A percentile compares a stretch with the other conserved stretches of the same genome.
phyloP scores from a whole-genome alignment of 2,329 filamentous ascomycete genomes.

The Ophiosphaerella narmari region DNA sequence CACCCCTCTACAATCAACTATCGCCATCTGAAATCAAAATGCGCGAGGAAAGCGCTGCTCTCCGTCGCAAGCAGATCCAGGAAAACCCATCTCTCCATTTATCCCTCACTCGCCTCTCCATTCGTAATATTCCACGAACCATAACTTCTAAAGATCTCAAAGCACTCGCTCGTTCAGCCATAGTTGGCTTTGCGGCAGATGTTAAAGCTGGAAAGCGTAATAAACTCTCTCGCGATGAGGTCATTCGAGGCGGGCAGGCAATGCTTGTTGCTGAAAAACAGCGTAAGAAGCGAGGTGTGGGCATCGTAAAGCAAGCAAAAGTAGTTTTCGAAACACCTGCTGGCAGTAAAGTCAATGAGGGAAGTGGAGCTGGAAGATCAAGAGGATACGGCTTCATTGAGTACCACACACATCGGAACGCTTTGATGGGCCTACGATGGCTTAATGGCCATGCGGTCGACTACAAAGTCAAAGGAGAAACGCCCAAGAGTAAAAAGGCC shows the following conservation, averaged over 20 bases:
- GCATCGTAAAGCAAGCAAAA: constrained; percentile 89
- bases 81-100: constrained; percentile 87
- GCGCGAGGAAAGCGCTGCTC: constrained; percentile 82
- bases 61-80: constrained; percentile 89
- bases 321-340: constrained; percentile 88
- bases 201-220: constrained; percentile 77
- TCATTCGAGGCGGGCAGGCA: constrained; percentile 75
- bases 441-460: constrained; percentile 77
- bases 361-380: constrained; percentile 77
- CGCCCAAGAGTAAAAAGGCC: constrained; percentile 46
- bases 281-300: constrained; percentile 81
- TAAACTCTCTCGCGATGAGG: constrained; percentile 87
- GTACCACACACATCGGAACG: constrained; percentile 90
- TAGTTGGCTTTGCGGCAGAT: constrained; percentile 91
- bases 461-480: constrained; percentile 55
- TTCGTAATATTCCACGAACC: constrained; percentile 87
- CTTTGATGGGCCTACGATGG: constrained; percentile 92
- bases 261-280: constrained; percentile 80
- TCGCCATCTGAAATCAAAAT: constrained; percentile 81
- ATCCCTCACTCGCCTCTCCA: constrained; percentile 84
- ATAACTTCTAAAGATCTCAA: constrained; percentile 88
- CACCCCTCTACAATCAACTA: constrained; percentile 76
- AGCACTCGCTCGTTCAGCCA: constrained; percentile 84
- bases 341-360: constrained; percentile 81
- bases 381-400: constrained; percentile 98